Evolutionary conservation across 495 filamentous ascomycete genomes (phyloP).

Genomic region (Aspergillus mulundensis): DNA sequence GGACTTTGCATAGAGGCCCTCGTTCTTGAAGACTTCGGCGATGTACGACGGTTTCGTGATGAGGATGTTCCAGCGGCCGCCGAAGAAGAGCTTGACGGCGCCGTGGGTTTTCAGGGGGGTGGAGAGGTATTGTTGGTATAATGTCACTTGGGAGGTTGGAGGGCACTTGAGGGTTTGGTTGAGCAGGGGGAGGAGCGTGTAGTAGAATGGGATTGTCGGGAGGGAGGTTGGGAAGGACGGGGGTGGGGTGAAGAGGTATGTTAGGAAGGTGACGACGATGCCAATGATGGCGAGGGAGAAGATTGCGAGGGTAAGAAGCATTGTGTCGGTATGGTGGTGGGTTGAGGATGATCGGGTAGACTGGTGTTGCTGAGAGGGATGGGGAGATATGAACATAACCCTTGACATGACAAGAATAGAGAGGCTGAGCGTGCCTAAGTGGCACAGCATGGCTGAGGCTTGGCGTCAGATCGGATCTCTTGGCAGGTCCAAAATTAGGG

Average conservation of each 20-base stretch:
- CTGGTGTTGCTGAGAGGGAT: not conserved
- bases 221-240: constrained; percentile 16
- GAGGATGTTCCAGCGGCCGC: constrained; percentile 27
- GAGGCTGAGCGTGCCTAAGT: not conserved
- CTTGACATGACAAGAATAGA: no score
- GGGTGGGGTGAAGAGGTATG: not conserved
- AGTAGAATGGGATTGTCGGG: constrained; percentile 19
- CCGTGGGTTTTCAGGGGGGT: constrained; percentile 23
- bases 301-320: not conserved
- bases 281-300: not conserved
- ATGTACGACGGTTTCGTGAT: constrained; percentile 24
- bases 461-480: no score
- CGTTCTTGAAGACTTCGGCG: constrained; percentile 31
- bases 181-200: constrained; percentile 16
- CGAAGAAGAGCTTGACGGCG: constrained; percentile 36
- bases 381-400: not conserved
- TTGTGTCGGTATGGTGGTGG: not conserved
- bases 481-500: no score
- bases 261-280: not conserved
- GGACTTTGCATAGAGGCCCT: constrained; percentile 31
- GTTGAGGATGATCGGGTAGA: no score
- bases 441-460: no score
- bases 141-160: constrained; percentile 15
- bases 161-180: not conserved
- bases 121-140: constrained; percentile 15